These are phyloP conservation scores for Rhizodiscina lignyota DNA, from an alignment of 495 filamentous ascomycete genomes.

Conservation along the genomic window DNA sequence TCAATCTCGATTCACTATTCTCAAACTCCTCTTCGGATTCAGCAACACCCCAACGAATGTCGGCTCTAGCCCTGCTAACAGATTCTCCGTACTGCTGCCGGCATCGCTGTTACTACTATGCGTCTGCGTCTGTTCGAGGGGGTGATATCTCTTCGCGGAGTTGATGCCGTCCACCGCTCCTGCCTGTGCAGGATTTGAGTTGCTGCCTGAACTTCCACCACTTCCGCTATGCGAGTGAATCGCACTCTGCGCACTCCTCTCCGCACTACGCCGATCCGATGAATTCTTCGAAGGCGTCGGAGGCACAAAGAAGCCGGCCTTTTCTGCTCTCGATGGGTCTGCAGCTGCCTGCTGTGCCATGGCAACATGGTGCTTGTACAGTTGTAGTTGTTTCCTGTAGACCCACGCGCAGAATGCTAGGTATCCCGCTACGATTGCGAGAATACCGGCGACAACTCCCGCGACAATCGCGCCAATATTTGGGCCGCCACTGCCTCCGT, in stretches of 20 bases:
- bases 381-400: conserved; percentile 42
- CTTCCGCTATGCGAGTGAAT: neutral
- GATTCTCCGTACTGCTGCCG: conserved; percentile 30
- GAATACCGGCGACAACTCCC: conserved; percentile 42
- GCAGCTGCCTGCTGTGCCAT: conserved; percentile 28
- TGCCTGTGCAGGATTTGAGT: too few relatives aligned
- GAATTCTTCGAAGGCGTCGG: neutral
- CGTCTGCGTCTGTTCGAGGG: neutral
- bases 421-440: conserved; percentile 39
- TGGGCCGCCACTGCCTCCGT: conserved; percentile 13
- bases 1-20: conserved; percentile 53
- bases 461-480: conserved; percentile 47
- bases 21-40: conserved; percentile 53
- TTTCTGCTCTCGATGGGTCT: conserved; percentile 14
- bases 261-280: neutral
- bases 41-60: conserved; percentile 56
- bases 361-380: conserved; percentile 46
- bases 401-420: conserved; percentile 58
- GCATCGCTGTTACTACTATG: neutral
- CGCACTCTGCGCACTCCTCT: neutral
- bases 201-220: neutral
- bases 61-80: conserved; percentile 48
- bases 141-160: too few relatives aligned
- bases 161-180: too few relatives aligned
- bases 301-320: conserved; percentile 6